A percentile compares a stretch with the other conserved stretches of the same genome.
These are phyloP conservation scores for Ammopiptanthus mongolicus DNA, from an alignment of 306 rosid genomes.

Conservation along the genomic window DNA sequence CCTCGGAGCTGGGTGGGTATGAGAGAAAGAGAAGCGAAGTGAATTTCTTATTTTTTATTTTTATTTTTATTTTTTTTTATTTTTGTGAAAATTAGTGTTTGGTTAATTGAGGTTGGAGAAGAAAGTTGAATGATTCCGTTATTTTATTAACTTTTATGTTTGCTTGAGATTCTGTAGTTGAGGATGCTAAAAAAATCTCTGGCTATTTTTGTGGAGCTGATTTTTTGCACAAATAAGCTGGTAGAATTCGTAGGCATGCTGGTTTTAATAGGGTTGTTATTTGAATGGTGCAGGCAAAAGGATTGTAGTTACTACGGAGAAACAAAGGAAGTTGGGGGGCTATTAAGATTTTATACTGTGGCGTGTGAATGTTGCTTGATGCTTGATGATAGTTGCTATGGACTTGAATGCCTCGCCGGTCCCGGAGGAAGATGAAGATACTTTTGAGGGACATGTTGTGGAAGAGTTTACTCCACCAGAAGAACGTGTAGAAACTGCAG, in stretches of 20 bases:
- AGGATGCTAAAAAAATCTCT: no score
- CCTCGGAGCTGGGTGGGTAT: slow-evolving; percentile 10
- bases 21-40: neutral
- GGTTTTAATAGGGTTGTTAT: slow-evolving; percentile 9
- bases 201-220: no score
- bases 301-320: neutral
- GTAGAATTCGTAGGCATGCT: neutral
- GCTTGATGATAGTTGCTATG: slow-evolving; percentile 90
- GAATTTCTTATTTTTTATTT: no score
- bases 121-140: neutral
- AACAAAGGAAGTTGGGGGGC: slow-evolving; percentile 8
- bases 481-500: slow-evolving; percentile 74
- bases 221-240: neutral
- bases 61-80: neutral
- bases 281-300: slow-evolving; percentile 31
- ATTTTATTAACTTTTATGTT: no score
- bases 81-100: neutral
- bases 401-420: slow-evolving; percentile 97
- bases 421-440: slow-evolving; percentile 94
- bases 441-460: slow-evolving; percentile 47
- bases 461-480: slow-evolving; percentile 55
- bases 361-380: slow-evolving; percentile 47
- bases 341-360: slow-evolving; percentile 17
- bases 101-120: slow-evolving; percentile 10
- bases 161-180: no score